These are phyloP conservation scores for Paramecium bursaria DNA, from an alignment of 73 alveolate species.

Conservation along the genomic window DNA sequence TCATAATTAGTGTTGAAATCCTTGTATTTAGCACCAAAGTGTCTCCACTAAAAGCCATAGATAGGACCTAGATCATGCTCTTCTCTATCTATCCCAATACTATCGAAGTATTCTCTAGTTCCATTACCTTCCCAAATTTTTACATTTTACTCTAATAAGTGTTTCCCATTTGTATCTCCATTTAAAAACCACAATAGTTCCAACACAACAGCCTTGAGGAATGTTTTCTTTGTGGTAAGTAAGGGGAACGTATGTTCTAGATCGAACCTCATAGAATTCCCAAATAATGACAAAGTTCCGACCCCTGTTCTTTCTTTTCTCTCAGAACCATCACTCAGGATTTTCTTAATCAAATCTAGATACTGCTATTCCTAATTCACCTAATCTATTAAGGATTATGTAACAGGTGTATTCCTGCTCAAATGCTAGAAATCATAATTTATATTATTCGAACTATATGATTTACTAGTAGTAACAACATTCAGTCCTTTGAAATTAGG, in stretches of 20 bases:
- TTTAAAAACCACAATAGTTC: conserved; percentile 93
- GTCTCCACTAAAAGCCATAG: conserved; percentile 98
- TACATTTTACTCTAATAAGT: conserved; percentile 84
- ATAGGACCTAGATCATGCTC: conserved; percentile 95
- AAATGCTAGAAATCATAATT: conserved; percentile 50
- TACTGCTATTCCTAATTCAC: conserved; percentile 80
- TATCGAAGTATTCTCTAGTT: conserved; percentile 90
- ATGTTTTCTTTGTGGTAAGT: conserved; percentile 94
- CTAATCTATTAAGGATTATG: conserved; percentile 29
- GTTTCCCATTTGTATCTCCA: conserved; percentile 93
- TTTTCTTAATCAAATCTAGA: conserved; percentile 76
- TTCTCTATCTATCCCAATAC: conserved; percentile 88
- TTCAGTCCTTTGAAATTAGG: conserved; percentile 12
- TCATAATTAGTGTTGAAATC: conserved; percentile 86
- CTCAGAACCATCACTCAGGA: conserved; percentile 75
- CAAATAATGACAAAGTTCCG: conserved; percentile 91
- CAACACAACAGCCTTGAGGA: conserved; percentile 96
- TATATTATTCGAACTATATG: conserved; percentile 46
- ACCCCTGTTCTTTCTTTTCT: conserved; percentile 85
- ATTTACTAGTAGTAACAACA: conserved; percentile 17
- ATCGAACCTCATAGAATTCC: conserved; percentile 89
- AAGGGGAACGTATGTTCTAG: conserved; percentile 91
- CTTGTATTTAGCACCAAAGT: conserved; percentile 94
- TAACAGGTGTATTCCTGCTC: neutral
- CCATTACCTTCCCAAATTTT: conserved; percentile 98